Percentiles rank a stretch among this genome's conserved stretches.
Evolutionary conservation across 305 asterid species (phyloP).

Genomic region (Fraxinus floribunda): DNA sequence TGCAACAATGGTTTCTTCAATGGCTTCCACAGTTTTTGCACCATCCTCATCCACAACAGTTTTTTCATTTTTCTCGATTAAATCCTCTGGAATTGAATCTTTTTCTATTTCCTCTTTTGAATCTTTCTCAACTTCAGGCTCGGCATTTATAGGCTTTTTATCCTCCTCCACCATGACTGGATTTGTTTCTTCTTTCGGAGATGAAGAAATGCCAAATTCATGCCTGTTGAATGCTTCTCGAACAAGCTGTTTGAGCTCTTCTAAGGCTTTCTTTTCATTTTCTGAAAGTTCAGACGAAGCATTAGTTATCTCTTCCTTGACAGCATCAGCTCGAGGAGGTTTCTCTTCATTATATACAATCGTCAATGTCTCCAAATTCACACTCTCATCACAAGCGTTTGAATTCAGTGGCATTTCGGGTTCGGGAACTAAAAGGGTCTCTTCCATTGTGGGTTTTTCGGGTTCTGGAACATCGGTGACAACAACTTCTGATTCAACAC

Average conservation of each 20-base stretch:
- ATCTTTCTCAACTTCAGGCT: background rate
- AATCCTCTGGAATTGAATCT: background rate
- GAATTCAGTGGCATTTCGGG: background rate
- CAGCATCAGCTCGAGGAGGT: background rate
- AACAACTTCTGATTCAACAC: background rate
- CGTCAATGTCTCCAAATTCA: background rate
- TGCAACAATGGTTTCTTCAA: constrained; percentile 22
- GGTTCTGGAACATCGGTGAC: background rate
- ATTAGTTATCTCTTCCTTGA: background rate
- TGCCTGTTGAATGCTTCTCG: constrained; percentile 22
- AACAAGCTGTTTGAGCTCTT: constrained; percentile 26
- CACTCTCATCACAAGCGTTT: background rate
- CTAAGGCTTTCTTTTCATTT: constrained; percentile 23
- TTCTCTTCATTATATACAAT: background rate
- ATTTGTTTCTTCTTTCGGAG: background rate
- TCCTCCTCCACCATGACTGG: background rate
- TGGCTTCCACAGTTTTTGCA: constrained; percentile 25
- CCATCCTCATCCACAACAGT: constrained; percentile 13
- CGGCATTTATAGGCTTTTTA: background rate
- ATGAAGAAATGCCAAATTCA: constrained; percentile 2
- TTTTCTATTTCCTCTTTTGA: background rate
- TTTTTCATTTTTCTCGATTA: background rate
- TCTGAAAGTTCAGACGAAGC: constrained; percentile 6
- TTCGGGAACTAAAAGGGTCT: constrained; percentile 2
- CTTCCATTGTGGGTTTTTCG: background rate